A percentile compares a stretch with the other conserved stretches of the same genome.
Evolutionary conservation across 805 yeast genomes (phyloP).

Genomic region (Candida ponderosae): DNA sequence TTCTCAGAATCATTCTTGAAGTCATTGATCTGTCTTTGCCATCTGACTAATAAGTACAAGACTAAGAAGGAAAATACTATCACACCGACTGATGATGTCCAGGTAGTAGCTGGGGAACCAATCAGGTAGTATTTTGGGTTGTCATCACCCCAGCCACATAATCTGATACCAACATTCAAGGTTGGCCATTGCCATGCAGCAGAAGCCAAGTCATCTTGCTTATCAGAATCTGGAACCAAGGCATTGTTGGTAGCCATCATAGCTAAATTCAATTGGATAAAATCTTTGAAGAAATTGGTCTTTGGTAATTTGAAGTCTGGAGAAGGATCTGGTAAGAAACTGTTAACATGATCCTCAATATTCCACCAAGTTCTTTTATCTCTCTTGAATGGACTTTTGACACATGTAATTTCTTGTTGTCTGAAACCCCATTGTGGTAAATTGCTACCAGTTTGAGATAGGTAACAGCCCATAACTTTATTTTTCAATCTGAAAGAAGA

Average conservation of each 20-base stretch:
- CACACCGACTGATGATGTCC: constrained; percentile 61
- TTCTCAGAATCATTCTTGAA: constrained; percentile 37
- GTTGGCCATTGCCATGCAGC: constrained; percentile 88
- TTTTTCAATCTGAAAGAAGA: constrained; percentile 74
- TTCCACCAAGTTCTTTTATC: constrained; percentile 91
- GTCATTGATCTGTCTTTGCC: constrained; percentile 75
- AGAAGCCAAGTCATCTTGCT: constrained; percentile 64
- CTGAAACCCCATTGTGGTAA: constrained; percentile 98
- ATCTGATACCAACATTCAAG: constrained; percentile 65
- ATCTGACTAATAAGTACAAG: constrained; percentile 36
- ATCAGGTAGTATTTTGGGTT: constrained; percentile 56
- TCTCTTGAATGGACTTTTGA: constrained; percentile 53
- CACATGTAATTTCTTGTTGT: constrained; percentile 93
- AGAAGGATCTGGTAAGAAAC: constrained; percentile 49
- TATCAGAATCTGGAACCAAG: constrained; percentile 68
- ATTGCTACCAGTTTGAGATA: constrained; percentile 72
- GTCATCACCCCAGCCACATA: constrained; percentile 63
- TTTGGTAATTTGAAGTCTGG: constrained; percentile 60
- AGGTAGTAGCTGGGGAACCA: constrained; percentile 74
- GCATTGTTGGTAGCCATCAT: constrained; percentile 89
- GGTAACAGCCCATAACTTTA: constrained; percentile 66
- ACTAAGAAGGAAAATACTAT: constrained; percentile 40
- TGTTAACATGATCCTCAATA: constrained; percentile 62
- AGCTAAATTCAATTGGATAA: constrained; percentile 66
- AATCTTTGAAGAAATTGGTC: constrained; percentile 71